A percentile compares a stretch with the other conserved stretches of the same genome.
phyloP scores from a whole-genome alignment of 352 stramenopile species.

The Pythium diclinum region DNA sequence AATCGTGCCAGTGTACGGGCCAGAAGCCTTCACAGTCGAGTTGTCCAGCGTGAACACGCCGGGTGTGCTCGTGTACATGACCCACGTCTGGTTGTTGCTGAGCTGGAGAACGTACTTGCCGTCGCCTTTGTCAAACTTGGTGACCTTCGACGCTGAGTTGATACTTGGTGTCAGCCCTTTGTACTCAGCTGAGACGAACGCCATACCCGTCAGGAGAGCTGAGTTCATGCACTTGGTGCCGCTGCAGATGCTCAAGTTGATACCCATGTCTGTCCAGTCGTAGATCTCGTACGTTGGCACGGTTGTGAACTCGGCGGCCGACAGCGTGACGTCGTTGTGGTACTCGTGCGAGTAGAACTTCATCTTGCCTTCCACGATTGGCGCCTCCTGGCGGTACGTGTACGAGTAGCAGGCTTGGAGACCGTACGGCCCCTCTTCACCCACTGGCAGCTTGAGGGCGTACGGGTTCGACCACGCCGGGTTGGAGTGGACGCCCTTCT shows the following conservation, averaged over 20 bases:
- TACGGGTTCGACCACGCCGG: slow-evolving; percentile 70
- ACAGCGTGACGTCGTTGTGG: slow-evolving; percentile 69
- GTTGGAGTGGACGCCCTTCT: slow-evolving; percentile 40
- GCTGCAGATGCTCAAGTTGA: slow-evolving; percentile 55
- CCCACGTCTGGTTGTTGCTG: slow-evolving; percentile 71
- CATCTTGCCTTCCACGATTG: slow-evolving; percentile 43
- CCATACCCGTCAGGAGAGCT: slow-evolving; percentile 65
- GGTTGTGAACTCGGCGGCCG: slow-evolving; percentile 49
- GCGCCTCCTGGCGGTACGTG: slow-evolving; percentile 46
- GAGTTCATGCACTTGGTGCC: slow-evolving; percentile 51
- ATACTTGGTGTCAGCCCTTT: slow-evolving; percentile 49
- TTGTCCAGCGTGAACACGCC: slow-evolving; percentile 43
- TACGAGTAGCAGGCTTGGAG: slow-evolving; percentile 62
- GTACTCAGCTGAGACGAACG: slow-evolving; percentile 66
- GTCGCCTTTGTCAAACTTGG: slow-evolving; percentile 30
- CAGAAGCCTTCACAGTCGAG: slow-evolving; percentile 39
- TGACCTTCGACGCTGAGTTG: slow-evolving; percentile 48
- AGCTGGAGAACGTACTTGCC: slow-evolving; percentile 61
- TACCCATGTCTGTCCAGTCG: slow-evolving; percentile 61
- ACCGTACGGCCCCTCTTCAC: slow-evolving; percentile 40
- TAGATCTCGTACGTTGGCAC: slow-evolving; percentile 59
- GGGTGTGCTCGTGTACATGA: slow-evolving; percentile 57
- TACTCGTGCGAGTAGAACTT: slow-evolving; percentile 59
- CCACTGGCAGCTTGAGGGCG: slow-evolving; percentile 45
- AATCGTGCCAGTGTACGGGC: slow-evolving; percentile 46